Conservation (phyloP, 192 early-diverging fungal genomes). For the Glomus cerebriforme region DNA sequence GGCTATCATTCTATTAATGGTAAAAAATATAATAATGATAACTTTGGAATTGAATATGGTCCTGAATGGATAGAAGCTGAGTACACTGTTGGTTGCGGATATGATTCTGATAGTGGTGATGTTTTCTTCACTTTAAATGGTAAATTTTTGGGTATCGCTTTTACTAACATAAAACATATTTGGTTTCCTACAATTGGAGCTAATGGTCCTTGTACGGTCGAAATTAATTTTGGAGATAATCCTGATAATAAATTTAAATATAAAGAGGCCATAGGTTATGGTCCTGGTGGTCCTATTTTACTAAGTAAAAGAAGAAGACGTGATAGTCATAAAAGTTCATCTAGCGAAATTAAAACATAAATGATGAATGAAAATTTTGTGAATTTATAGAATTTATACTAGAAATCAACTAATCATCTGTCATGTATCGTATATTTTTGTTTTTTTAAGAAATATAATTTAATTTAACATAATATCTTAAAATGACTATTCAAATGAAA, state of each 20-base stretch:
- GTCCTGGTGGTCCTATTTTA: not conserved
- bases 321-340: not conserved
- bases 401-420: too few species aligned
- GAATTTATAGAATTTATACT: too few species aligned
- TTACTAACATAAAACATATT: conserved; percentile 28
- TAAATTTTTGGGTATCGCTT: conserved; percentile 31
- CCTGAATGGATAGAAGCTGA: conserved; percentile 31
- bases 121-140: conserved; percentile 51
- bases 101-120: conserved; percentile 33
- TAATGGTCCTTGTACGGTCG: conserved; percentile 36
- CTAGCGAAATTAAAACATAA: not conserved
- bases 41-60: conserved; percentile 35
- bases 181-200: conserved; percentile 47
- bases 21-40: conserved; percentile 41
- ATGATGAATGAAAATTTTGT: too few species aligned
- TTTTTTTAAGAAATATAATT: too few species aligned
- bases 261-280: not conserved
- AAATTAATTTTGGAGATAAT: conserved; percentile 44
- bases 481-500: too few species aligned
- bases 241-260: not conserved
- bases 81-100: conserved; percentile 44
- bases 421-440: too few species aligned
- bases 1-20: conserved; percentile 56
- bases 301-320: not conserved
- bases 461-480: too few species aligned